Evolutionary conservation across 768 basidiomycete species (phyloP).

Genomic region (Tulasnella sp.): DNA sequence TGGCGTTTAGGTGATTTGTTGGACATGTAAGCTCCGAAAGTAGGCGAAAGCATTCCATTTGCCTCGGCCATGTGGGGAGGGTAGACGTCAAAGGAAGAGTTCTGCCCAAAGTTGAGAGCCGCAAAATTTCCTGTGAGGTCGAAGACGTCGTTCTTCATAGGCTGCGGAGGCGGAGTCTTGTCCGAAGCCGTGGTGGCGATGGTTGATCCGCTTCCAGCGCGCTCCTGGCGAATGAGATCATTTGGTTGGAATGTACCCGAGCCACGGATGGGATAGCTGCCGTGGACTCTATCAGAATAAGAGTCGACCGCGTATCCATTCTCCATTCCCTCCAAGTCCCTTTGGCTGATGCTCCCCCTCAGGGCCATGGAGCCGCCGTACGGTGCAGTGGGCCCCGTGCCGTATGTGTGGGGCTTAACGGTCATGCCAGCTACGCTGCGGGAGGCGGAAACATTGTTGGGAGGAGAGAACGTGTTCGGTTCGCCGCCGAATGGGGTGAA

Average conservation of each 20-base stretch:
- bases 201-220: conserved; percentile 13
- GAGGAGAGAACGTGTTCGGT: neutral
- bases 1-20: no score
- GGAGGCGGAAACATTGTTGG: neutral
- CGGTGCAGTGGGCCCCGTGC: neutral
- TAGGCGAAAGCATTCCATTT: no score
- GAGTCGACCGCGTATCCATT: neutral
- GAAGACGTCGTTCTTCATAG: neutral
- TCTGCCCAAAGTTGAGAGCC: conserved; percentile 4
- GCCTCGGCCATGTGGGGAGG: neutral
- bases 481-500: conserved; percentile 11
- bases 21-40: no score
- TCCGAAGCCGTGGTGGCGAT: neutral
- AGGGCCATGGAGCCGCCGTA: neutral
- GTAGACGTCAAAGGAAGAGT: neutral
- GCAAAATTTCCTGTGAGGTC: neutral
- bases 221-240: conserved; percentile 11
- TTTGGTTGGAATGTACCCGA: neutral
- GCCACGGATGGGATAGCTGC: neutral
- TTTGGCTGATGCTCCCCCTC: neutral
- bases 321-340: neutral
- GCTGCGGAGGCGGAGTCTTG: neutral
- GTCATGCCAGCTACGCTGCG: neutral
- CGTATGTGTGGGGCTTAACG: neutral
- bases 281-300: neutral